Evolutionary conservation across 2,329 filamentous ascomycete species (phyloP), one percentile per base, ranked within the genome.

Genomic region (Penicillium verrucosum): DNA sequence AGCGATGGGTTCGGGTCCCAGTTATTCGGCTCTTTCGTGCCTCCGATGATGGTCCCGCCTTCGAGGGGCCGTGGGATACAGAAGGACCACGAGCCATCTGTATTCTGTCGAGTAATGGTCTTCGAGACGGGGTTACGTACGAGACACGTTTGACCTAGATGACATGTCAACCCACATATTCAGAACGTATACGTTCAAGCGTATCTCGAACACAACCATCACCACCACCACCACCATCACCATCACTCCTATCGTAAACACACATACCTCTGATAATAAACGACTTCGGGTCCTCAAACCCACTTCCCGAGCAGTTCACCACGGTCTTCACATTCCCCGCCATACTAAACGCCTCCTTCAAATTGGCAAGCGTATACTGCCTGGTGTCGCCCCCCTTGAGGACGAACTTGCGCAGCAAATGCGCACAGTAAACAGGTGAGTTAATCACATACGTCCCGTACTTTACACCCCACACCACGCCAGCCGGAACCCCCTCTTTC

Each of bases 1-100:
- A 61, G 56, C 0, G 77, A 81, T 1, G 84, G 80, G 18, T 77
- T 71, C 0, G 77, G 68, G 45, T 81, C 76, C 81, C 82, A 85
- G 67, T 86, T 76, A 54, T 81, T 73, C 1, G 79, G 77, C 65
- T 88, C 81, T 68, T 87, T 88, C 10, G 85, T 89, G 0, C 86
- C 86, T 5, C 86, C 86, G 21, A 89, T 81, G 38, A 89, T 77
- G 0, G 85, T 88, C 3, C 86, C 86, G 3, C 85, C 85, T 34
- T 82, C 77, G 27, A 85, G 81, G 9, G 80, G 81, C 2, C 86
- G 79, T 0, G 86, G 85, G 6, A 89, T 82, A 44, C 80, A 80
- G 60, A 88, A 88, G 0, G 80, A 79, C 83, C 85, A 87, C 9
- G 76, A 80, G 0, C 86, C 86, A 66, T 88, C 85, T 0, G 77